Evolutionary conservation across 352 stramenopile species (phyloP).

Genomic region (Phytophthora europaea): DNA sequence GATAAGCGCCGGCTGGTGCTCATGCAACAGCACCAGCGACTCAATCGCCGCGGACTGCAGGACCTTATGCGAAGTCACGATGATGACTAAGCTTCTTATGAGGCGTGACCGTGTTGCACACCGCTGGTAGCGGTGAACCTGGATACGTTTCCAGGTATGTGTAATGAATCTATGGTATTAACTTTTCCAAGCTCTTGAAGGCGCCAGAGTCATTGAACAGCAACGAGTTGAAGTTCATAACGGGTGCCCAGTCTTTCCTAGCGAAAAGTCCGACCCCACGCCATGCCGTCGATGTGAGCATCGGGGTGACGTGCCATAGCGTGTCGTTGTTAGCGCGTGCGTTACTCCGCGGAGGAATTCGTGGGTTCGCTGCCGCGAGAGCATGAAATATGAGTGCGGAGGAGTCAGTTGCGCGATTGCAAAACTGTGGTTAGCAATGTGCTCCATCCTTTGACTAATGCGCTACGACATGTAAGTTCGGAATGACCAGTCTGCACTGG

Average conservation of each 20-base stretch:
- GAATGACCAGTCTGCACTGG: constrained; percentile 13
- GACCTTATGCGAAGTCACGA: constrained; percentile 55
- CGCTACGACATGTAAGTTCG: constrained; percentile 15
- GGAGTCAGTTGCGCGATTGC: constrained; percentile 28
- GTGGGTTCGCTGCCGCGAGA: constrained; percentile 10
- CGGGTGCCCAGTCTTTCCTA: neutral
- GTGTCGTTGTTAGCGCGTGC: constrained; percentile 16
- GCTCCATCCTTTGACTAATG: constrained; percentile 18
- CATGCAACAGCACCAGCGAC: constrained; percentile 79
- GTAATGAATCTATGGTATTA: constrained; percentile 14
- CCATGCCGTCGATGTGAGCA: neutral
- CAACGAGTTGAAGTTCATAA: constrained; percentile 22
- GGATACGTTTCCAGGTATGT: constrained; percentile 7
- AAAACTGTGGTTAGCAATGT: constrained; percentile 15
- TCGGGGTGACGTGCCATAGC: neutral
- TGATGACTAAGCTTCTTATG: constrained; percentile 28
- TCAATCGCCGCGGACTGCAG: constrained; percentile 76
- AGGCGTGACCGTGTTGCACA: neutral
- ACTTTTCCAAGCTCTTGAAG: constrained; percentile 1
- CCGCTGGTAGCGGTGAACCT: constrained; percentile 9
- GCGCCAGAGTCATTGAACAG: constrained; percentile 6
- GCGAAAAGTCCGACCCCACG: constrained; percentile 22
- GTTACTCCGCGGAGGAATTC: constrained; percentile 7
- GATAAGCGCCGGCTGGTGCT: constrained; percentile 77
- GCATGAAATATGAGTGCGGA: constrained; percentile 35